Percentiles rank a stretch among this genome's conserved stretches.
phyloP scores from a whole-genome alignment of 1,284 basidiomycete genomes.

The Hypsizygus ulmarius region DNA sequence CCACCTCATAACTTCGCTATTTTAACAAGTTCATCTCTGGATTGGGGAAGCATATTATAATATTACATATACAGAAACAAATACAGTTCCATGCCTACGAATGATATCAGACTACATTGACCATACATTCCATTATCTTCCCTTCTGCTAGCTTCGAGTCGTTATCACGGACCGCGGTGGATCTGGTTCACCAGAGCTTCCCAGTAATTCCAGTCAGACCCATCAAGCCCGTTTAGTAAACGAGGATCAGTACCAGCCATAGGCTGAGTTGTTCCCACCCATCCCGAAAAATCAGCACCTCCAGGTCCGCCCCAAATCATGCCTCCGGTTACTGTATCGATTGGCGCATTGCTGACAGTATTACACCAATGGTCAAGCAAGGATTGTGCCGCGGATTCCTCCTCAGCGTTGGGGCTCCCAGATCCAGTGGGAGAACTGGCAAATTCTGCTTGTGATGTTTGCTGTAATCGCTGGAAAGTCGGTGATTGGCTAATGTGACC shows the following conservation, averaged over 20 bases:
- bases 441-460: conserved; percentile 41
- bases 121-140: not conserved
- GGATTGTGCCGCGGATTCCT: conserved; percentile 71
- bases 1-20: too few species aligned
- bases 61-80: not conserved
- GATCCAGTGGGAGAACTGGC: conserved; percentile 52
- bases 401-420: conserved; percentile 67
- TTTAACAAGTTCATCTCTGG: too few species aligned
- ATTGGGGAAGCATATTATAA: not conserved
- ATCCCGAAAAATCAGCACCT: conserved; percentile 56
- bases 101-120: not conserved
- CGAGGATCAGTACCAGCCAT: conserved; percentile 40
- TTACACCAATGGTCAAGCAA: conserved; percentile 81
- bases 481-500: conserved; percentile 48
- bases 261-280: conserved; percentile 47
- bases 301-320: conserved; percentile 64
- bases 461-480: conserved; percentile 61
- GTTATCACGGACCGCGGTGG: conserved; percentile 46
- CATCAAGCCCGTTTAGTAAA: conserved; percentile 50
- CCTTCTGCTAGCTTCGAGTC: not conserved
- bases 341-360: conserved; percentile 61
- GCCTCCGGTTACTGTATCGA: conserved; percentile 52
- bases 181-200: conserved; percentile 77
- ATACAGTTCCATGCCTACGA: too few species aligned
- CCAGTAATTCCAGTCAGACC: conserved; percentile 79